Evolutionary conservation across 805 yeast species (phyloP).

Genomic region (Yarrowia hollandica): DNA sequence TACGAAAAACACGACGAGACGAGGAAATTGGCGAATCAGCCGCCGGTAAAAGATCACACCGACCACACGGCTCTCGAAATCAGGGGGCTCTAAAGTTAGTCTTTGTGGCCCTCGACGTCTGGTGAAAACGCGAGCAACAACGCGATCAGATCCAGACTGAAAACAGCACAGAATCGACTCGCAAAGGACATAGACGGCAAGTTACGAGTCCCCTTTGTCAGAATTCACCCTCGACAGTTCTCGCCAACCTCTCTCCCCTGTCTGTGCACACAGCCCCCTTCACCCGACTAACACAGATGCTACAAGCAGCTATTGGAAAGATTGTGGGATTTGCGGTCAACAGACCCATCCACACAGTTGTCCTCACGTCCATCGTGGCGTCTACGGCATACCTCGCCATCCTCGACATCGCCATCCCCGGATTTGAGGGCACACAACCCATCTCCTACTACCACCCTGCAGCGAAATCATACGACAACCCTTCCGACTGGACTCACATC

Average conservation of each 20-base stretch:
- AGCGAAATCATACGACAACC: conserved; percentile 18
- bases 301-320: conserved; percentile 26
- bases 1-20: not conserved
- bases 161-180: too few relatives aligned
- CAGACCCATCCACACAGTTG: conserved; percentile 83
- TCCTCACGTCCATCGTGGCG: conserved; percentile 68
- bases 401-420: conserved; percentile 46
- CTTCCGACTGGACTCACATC: conserved; percentile 26
- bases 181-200: not conserved
- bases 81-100: conserved; percentile 22
- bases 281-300: conserved; percentile 27
- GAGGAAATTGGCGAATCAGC: not conserved
- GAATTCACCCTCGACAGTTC: too few relatives aligned
- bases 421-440: conserved; percentile 31
- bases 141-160: conserved; percentile 5
- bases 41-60: not conserved
- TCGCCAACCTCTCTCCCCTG: not conserved
- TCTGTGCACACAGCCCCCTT: not conserved
- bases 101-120: conserved; percentile 20
- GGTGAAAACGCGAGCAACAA: conserved; percentile 4
- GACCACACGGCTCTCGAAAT: not conserved
- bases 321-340: conserved; percentile 48
- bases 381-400: conserved; percentile 75
- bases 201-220: too few relatives aligned
- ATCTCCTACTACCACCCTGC: conserved; percentile 35